Base-by-base conservation (phyloP, 257 asterid species). In the Capsicum baccatum region DNA sequence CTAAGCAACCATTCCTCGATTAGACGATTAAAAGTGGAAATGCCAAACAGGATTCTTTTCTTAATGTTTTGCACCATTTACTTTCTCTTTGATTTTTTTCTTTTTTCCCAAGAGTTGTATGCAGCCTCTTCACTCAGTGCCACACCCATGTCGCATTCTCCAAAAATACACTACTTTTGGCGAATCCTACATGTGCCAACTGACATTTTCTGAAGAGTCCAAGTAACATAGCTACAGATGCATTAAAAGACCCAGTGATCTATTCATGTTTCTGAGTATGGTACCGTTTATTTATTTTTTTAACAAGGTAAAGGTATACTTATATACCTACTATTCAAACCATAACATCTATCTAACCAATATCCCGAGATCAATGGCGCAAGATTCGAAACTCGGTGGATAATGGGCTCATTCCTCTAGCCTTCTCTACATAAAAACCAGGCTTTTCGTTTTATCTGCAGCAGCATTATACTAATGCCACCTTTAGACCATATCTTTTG, bases 231-330 rank as follows among this genome's bases (percentile, higher is more conserved):
- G 33, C 52, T n/a, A 70, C 35, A 3, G 16, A 70, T 47, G 16
- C 79, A 70, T 42, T 44, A 70, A 70, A 70, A 10, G 54, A 8
- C 47, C 39, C 58, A 47, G 79, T 71, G 57, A 71, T n/a, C 37
- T 47, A 47, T 47, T 64, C 44, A 21, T 64, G 13, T 64, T 26
- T 64, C 70, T 19, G 16, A 5, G 37, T 26, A 64, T 26, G 42
- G 70, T 26, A 64, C 62, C 8, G n/a, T 56, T 5, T 6, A 4
- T 5, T 14, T 56, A 1, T 54, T 54, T 7, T 48, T 54, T 54
- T 54, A 0, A 56, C 2, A 56, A 56, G 62, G 62, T 5, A 56
- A 56, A 54, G 62, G n/a, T 5, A 56, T 15, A 56, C n/a, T 56
- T 13, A 56, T 13, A 56, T 26, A 26, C 26, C 26, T 26, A 26